phyloP scores from a whole-genome alignment of 192 early-diverging fungal genomes.

The Linnemannia schmuckeri region DNA sequence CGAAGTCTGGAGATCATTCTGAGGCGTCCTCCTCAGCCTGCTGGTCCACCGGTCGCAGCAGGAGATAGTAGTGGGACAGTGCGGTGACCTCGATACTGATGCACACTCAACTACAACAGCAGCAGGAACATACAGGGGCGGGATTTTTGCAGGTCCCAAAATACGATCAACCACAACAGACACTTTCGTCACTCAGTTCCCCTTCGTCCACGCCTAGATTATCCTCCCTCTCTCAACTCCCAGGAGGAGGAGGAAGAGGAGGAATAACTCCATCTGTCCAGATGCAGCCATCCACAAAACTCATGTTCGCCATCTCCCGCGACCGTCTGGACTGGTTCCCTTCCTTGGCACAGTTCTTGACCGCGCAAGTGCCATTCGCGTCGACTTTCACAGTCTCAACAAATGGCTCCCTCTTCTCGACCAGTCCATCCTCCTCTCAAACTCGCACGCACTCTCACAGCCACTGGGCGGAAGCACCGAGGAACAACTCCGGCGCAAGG shows the following conservation, averaged over 20 bases:
- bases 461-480: not conserved
- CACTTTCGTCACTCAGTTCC: not conserved
- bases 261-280: not conserved
- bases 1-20: not conserved
- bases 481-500: not conserved
- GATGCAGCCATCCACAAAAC: conserved; percentile 13
- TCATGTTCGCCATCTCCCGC: conserved; percentile 18
- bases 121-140: not conserved
- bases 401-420: conserved; percentile 18
- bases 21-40: conserved; percentile 3
- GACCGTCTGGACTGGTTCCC: conserved; percentile 17
- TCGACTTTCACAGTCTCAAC: conserved; percentile 15
- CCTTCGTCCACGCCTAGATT: not conserved
- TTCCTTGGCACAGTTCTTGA: conserved; percentile 19
- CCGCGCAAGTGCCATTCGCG: conserved; percentile 12
- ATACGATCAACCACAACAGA: not conserved
- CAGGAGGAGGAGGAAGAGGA: not conserved
- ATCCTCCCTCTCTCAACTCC: not conserved
- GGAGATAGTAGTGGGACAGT: not conserved
- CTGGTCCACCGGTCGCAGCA: not conserved
- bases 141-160: not conserved
- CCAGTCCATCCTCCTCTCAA: not conserved
- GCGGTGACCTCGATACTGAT: not conserved
- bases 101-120: conserved; percentile 7
- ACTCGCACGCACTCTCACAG: not conserved